Evolutionary conservation across 2,329 filamentous ascomycete genomes (phyloP).

Genomic region (Anisogramma anomala): DNA sequence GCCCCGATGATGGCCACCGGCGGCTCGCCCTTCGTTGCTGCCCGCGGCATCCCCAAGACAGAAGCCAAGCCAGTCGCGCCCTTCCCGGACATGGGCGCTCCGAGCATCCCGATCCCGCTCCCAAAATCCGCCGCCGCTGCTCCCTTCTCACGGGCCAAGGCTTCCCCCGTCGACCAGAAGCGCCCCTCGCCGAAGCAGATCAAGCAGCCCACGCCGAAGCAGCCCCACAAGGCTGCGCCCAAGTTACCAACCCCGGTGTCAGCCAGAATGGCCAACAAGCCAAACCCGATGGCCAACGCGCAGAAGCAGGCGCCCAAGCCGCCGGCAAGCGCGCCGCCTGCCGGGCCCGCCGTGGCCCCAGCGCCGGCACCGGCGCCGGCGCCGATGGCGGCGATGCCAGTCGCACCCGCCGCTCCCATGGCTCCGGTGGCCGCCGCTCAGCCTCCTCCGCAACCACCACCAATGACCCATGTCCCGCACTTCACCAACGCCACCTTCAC

Average conservation of each 20-base stretch:
- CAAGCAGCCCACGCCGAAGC: conserved; percentile 5
- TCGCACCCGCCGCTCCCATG: conserved; percentile 4
- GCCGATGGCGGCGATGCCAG: not conserved
- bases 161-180: conserved; percentile 6
- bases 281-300: conserved; percentile 11
- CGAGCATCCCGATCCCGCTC: conserved; percentile 3
- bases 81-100: conserved; percentile 14
- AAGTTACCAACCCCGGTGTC: conserved; percentile 10
- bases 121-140: too few species aligned
- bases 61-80: conserved; percentile 11
- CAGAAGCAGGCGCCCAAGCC: conserved; percentile 7
- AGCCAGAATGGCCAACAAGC: conserved; percentile 9
- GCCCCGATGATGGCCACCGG: conserved; percentile 12
- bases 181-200: conserved; percentile 8
- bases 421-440: not conserved
- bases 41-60: conserved; percentile 5
- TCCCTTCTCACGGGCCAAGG: too few species aligned
- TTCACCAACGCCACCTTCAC: conserved; percentile 14
- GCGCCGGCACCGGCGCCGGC: not conserved
- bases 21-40: conserved; percentile 8
- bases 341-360: conserved; percentile 1
- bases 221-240: conserved; percentile 3
- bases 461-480: conserved; percentile 1
- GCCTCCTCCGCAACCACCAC: not conserved
- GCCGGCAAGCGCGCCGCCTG: conserved; percentile 5